Conservation (phyloP, 805 yeast species). For the Cyberlindnera sargentensis region DNA sequence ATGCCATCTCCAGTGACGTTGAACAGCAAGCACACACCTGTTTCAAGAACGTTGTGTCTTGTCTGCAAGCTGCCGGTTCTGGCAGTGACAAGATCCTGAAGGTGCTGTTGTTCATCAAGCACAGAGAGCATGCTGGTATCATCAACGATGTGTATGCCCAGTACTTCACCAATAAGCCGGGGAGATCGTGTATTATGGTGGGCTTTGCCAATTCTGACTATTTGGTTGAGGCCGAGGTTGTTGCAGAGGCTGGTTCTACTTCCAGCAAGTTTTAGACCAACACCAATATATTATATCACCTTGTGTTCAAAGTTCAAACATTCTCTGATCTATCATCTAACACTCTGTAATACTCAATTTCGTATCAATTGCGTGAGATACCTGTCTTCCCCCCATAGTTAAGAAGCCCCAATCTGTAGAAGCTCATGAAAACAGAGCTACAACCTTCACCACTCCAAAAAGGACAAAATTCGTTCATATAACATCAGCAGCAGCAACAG, state of each 20-base stretch:
- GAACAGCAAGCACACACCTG: conserved; percentile 40
- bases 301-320: too few relatives aligned
- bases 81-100: conserved; percentile 40
- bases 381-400: too few relatives aligned
- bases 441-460: too few relatives aligned
- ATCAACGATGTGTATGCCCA: conserved; percentile 41
- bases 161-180: conserved; percentile 42
- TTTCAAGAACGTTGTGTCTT: conserved; percentile 34
- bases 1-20: conserved; percentile 35
- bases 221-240: conserved; percentile 45
- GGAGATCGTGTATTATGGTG: conserved; percentile 46
- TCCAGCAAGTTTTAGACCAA: not conserved
- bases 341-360: too few relatives aligned
- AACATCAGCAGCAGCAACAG: not conserved
- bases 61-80: conserved; percentile 39
- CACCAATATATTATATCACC: too few relatives aligned
- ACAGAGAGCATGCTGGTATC: conserved; percentile 33
- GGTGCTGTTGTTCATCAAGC: conserved; percentile 41
- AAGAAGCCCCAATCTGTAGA: too few relatives aligned
- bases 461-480: not conserved
- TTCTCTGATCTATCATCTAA: too few relatives aligned
- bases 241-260: conserved; percentile 26
- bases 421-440: too few relatives aligned
- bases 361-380: too few relatives aligned
- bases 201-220: conserved; percentile 43